phyloP scores from a whole-genome alignment of 2,329 filamentous ascomycete genomes.

The Tolypocladium ophioglossoides region DNA sequence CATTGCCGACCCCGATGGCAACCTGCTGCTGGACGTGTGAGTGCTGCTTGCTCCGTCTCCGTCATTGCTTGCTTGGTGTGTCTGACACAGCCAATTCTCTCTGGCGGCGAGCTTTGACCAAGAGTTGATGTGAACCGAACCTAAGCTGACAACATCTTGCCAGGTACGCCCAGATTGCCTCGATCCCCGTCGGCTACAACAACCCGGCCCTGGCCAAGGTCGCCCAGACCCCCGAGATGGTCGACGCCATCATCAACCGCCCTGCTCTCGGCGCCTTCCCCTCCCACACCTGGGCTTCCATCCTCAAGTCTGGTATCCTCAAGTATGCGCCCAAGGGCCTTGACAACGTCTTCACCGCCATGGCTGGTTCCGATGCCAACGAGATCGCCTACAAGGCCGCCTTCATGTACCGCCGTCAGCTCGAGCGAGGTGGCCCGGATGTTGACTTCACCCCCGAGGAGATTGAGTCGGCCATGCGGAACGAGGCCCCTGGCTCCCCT shows the following conservation, averaged over 20 bases:
- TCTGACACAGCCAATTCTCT: background rate
- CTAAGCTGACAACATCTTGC: background rate
- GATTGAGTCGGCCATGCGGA: conserved; percentile 65
- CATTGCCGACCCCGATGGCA: conserved; percentile 61
- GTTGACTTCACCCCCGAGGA: conserved; percentile 76
- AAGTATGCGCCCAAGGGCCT: conserved; percentile 74
- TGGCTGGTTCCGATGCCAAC: conserved; percentile 85
- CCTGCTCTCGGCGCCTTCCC: conserved; percentile 89
- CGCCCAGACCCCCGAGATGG: conserved; percentile 68
- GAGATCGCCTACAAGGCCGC: conserved; percentile 92
- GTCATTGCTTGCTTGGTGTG: background rate
- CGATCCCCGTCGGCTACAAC: conserved; percentile 88
- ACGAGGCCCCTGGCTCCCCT: conserved; percentile 66
- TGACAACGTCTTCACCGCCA: conserved; percentile 82
- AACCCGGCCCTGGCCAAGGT: conserved; percentile 65
- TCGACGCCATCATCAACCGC: conserved; percentile 72
- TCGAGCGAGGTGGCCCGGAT: conserved; percentile 65
- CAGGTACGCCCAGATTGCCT: conserved; percentile 84
- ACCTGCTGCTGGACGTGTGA: conserved; percentile 62
- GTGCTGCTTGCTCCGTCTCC: conserved; percentile 10
- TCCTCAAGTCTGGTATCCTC: conserved; percentile 72
- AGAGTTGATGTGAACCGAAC: background rate
- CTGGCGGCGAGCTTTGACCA: background rate
- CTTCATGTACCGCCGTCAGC: conserved; percentile 83
- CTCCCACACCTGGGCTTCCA: conserved; percentile 68